A percentile compares a stretch with the other conserved stretches of the same genome.
These are phyloP conservation scores for Dactylellina leptospora DNA, from an alignment of 2,329 filamentous ascomycete genomes.

Conservation along the genomic window DNA sequence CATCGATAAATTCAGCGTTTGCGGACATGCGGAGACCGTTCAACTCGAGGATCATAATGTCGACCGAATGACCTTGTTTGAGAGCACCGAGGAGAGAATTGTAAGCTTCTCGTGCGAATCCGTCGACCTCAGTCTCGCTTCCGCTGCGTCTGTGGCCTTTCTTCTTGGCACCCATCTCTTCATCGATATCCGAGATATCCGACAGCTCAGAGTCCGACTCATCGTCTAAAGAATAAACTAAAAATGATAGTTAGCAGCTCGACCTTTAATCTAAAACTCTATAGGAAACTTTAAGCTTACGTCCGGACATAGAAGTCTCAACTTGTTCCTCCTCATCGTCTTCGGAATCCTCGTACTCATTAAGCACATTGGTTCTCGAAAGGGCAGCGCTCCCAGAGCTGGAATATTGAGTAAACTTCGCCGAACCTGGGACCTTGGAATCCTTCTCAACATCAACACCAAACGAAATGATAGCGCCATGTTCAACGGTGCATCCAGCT, in stretches of 20 bases:
- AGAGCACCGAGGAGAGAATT: constrained; percentile 55
- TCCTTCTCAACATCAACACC: constrained; percentile 76
- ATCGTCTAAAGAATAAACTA: constrained; percentile 11
- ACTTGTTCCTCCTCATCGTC: constrained; percentile 61
- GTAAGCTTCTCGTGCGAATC: constrained; percentile 53
- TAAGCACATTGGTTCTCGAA: constrained; percentile 56
- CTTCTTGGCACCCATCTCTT: constrained; percentile 14
- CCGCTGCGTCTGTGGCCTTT: constrained; percentile 7
- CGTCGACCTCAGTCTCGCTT: constrained; percentile 35
- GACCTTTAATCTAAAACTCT: no score
- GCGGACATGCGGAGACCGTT: constrained; percentile 90
- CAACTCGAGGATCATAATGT: constrained; percentile 72
- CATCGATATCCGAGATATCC: constrained; percentile 28
- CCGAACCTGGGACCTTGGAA: constrained; percentile 61
- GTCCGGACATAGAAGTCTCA: constrained; percentile 13
- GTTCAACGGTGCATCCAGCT: constrained; percentile 72
- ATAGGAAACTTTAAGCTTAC: constrained; percentile 18
- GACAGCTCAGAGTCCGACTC: constrained; percentile 16
- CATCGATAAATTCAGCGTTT: constrained; percentile 87
- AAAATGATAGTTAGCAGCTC: neutral
- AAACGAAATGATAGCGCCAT: constrained; percentile 81
- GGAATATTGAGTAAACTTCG: constrained; percentile 61
- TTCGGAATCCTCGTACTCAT: constrained; percentile 69
- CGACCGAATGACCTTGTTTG: constrained; percentile 56
- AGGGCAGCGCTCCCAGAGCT: constrained; percentile 57